Evolutionary conservation across 106 monocot genomes (phyloP).

Genomic region (Dactylorhiza incarnata): DNA sequence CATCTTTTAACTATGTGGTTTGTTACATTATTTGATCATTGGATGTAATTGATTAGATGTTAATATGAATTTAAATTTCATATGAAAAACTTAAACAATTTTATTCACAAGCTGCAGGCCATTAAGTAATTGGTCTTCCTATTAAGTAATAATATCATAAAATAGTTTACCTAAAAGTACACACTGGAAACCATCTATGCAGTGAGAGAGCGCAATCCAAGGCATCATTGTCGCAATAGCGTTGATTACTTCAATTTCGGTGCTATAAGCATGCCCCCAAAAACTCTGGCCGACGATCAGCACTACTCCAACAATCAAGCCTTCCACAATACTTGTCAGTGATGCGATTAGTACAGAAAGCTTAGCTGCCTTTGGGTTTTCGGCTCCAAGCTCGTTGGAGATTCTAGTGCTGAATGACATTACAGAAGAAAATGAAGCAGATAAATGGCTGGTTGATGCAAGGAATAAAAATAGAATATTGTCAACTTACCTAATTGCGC

Average conservation of each 20-base stretch:
- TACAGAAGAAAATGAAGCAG: too few relatives aligned
- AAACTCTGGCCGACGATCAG: constrained; percentile 11
- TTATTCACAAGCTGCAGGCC: too few relatives aligned
- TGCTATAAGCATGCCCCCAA: constrained; percentile 35
- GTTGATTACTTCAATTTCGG: constrained; percentile 24
- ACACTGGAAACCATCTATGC: constrained; percentile 22
- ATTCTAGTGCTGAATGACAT: constrained; percentile 19
- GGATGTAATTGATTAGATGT: too few relatives aligned
- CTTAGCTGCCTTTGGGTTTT: constrained; percentile 15
- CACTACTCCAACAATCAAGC: constrained; percentile 2
- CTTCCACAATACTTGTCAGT: constrained; percentile 5
- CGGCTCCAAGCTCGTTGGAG: constrained; percentile 40
- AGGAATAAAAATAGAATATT: background rate
- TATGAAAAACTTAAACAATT: too few relatives aligned
- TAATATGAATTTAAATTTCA: background rate
- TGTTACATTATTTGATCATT: background rate
- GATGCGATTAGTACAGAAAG: constrained; percentile 13
- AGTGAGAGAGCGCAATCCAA: constrained; percentile 20
- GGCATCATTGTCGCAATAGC: constrained; percentile 28
- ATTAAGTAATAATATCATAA: too few relatives aligned
- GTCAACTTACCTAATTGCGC: constrained; percentile 17
- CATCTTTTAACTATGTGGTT: background rate
- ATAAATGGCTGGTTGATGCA: too few relatives aligned
- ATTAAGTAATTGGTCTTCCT: too few relatives aligned
- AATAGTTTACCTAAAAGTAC: constrained; percentile 35